phyloP scores from a whole-genome alignment of 768 basidiomycete species.

The Trametes sanguinea region DNA sequence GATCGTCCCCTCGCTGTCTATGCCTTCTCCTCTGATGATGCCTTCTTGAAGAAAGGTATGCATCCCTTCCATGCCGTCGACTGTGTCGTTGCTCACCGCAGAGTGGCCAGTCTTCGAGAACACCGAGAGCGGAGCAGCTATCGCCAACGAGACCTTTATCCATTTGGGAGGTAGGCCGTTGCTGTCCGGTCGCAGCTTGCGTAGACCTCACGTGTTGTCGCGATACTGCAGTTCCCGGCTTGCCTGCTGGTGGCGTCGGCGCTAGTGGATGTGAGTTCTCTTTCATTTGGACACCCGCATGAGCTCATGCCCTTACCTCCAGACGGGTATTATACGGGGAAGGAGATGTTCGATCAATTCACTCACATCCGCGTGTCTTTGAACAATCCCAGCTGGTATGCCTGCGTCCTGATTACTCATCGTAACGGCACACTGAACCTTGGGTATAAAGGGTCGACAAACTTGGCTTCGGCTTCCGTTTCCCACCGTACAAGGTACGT shows the following conservation, averaged over 20 bases:
- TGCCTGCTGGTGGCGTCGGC: conserved; percentile 65
- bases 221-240: conserved; percentile 46
- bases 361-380: conserved; percentile 67
- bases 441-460: conserved; percentile 20
- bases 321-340: conserved; percentile 63
- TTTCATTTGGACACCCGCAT: no score
- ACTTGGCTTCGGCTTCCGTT: conserved; percentile 13
- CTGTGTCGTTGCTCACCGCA: background rate
- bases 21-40: conserved; percentile 64
- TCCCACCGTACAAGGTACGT: conserved; percentile 19
- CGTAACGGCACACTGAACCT: background rate
- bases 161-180: no score
- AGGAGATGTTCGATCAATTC: conserved; percentile 72
- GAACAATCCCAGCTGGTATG: conserved; percentile 41
- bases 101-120: conserved; percentile 49
- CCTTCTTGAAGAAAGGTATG: conserved; percentile 62
- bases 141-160: no score
- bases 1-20: conserved; percentile 78
- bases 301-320: conserved; percentile 35
- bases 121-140: no score
- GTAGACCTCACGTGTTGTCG: no score
- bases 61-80: conserved; percentile 24
- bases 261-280: conserved; percentile 60
- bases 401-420: background rate
- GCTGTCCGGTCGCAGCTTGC: no score